A percentile compares a stretch with the other conserved stretches of the same genome.
Evolutionary conservation across 495 filamentous ascomycete species (phyloP).

Genomic region (Lasiosphaeria miniovina): DNA sequence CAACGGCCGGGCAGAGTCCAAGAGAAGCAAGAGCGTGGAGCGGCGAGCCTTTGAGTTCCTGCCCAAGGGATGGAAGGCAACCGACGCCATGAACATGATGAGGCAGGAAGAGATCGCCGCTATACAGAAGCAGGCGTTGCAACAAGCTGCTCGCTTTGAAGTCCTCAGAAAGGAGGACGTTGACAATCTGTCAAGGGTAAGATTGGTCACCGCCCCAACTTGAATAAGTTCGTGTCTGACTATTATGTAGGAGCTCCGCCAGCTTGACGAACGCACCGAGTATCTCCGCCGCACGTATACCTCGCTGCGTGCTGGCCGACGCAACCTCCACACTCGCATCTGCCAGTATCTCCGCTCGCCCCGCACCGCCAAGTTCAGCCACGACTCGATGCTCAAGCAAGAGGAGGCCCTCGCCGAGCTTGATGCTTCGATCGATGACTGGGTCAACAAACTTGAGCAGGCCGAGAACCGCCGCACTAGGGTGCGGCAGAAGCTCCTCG

Average conservation of each 20-base stretch:
- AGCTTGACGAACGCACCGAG: conserved; percentile 67
- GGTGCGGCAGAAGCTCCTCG: conserved; percentile 71
- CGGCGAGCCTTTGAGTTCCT: conserved; percentile 52
- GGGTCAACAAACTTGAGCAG: conserved; percentile 67
- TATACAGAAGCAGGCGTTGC: conserved; percentile 59
- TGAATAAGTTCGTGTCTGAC: conserved; percentile 17
- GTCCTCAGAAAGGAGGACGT: conserved; percentile 66
- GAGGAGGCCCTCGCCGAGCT: conserved; percentile 70
- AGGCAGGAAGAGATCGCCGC: conserved; percentile 49
- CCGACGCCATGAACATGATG: conserved; percentile 47
- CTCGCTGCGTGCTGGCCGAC: conserved; percentile 62
- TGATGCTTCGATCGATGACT: conserved; percentile 71
- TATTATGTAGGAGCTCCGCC: conserved; percentile 55
- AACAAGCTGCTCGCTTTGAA: conserved; percentile 63
- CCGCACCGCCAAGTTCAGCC: conserved; percentile 59
- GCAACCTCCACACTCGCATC: conserved; percentile 65
- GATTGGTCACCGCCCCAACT: conserved; percentile 12
- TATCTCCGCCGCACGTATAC: conserved; percentile 69
- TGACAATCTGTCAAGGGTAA: conserved; percentile 59
- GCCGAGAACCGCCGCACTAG: conserved; percentile 69
- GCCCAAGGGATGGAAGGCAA: conserved; percentile 55
- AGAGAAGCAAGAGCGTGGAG: conserved; percentile 43
- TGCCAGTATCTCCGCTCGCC: conserved; percentile 65
- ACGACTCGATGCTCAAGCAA: conserved; percentile 68
- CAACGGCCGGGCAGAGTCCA: conserved; percentile 32